Base-by-base conservation (phyloP, 2,329 filamentous ascomycete species). In the Chaetomium strumarium region DNA sequence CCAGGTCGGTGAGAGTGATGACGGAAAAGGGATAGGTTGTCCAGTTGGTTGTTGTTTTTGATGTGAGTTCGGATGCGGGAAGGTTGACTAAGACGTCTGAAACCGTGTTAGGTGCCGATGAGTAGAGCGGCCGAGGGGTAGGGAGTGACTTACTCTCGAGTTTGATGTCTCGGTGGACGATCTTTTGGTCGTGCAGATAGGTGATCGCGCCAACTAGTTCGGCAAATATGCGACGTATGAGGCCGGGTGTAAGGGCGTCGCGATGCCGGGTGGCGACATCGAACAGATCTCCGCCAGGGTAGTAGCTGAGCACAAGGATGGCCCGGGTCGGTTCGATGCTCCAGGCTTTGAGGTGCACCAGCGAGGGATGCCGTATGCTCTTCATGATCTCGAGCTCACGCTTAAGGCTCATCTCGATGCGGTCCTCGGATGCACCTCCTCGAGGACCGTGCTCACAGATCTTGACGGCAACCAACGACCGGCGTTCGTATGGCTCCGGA, bases 161-260 rank as follows among this genome's bases (percentile, higher is more conserved):
- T 72, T 99, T 99, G 70, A 99, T 95, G 69, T 99, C 93, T 55
- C 93, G 84, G 67, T 99, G 93, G 49, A 97, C 92, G 66, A 99
- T 96, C 60, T 82, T 85, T 62, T 88, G 77, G 49, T 81, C 75
- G 69, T 99, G 93, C 45, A 99, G 75, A 72, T 97, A 96, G 53
- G 79, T 80, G 34, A 95, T 85, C 0, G 92, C 93, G 56, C 81
- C 84, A 20, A 97, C 84, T 58, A 97, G 70, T 68, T 99, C 93
- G 13, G 91, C 79, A 68, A 96, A 96, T 52, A 97, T 90, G 47
- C 93, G 82, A 59, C 89, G 81, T 45, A 96, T 77, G 42, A 97
- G 72, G 1, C 74, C 66, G 0, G 88, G 80, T 4, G 78, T 83
- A 44, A 96, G 75, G 1, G 87, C 69, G 14, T 84, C 78, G 49